phyloP scores from a whole-genome alignment of 1,139 yeast genomes.

The Suhomyces ambrosiae region DNA sequence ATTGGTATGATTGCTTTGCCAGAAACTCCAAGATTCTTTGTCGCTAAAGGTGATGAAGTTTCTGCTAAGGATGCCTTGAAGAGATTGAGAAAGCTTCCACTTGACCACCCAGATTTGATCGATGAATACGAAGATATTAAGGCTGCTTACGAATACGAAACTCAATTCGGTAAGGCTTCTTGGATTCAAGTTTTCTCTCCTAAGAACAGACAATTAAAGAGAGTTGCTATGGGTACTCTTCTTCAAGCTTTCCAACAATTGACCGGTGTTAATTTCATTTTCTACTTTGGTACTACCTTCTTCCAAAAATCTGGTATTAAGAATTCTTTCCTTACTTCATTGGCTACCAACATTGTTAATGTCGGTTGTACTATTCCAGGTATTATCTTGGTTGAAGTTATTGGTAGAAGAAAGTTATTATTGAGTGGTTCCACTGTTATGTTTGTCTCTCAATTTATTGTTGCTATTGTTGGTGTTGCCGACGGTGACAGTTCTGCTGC shows the following conservation, averaged over 20 bases:
- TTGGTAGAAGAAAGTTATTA: constrained; percentile 43
- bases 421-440: constrained; percentile 38
- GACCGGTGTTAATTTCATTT: constrained; percentile 74
- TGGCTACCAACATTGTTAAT: constrained; percentile 42
- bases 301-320: constrained; percentile 58
- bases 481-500: constrained; percentile 35
- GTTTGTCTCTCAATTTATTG: constrained; percentile 27
- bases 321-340: constrained; percentile 35
- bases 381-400: constrained; percentile 36
- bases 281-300: constrained; percentile 69
- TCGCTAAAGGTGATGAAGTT: constrained; percentile 54
- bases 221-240: constrained; percentile 38
- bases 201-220: constrained; percentile 37
- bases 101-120: constrained; percentile 42
- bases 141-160: constrained; percentile 41
- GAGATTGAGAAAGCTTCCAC: constrained; percentile 37
- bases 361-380: constrained; percentile 41
- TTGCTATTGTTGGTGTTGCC: constrained; percentile 29
- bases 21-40: constrained; percentile 76
- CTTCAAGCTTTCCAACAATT: constrained; percentile 62
- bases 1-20: constrained; percentile 68
- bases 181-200: constrained; percentile 38
- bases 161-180: constrained; percentile 31
- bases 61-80: constrained; percentile 51
- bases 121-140: constrained; percentile 43